Conservation (phyloP, 352 stramenopile species). For the Phytophthora aleatoria region DNA sequence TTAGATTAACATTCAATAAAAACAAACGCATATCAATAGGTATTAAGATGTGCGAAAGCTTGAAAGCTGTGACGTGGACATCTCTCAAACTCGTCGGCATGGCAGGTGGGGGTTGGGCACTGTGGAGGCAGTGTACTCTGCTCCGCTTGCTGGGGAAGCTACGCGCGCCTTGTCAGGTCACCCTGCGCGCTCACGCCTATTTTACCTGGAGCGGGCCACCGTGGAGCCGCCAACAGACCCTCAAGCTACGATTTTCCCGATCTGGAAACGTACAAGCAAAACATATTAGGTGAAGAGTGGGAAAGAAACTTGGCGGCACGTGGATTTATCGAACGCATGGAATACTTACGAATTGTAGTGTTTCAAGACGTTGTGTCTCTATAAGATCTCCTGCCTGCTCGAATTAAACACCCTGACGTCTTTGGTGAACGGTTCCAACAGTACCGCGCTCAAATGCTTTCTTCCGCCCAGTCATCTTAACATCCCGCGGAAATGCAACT, state of each 20-base stretch:
- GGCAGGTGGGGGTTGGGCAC: constrained; percentile 6
- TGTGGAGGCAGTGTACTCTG: constrained; percentile 2
- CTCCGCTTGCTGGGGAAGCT: constrained; percentile 4
- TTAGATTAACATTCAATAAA: constrained; percentile 6
- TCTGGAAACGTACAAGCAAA: background rate
- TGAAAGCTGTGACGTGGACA: background rate
- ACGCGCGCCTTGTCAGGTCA: background rate
- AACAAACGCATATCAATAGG: constrained; percentile 7
- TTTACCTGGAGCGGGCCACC: background rate
- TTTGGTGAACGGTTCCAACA: background rate
- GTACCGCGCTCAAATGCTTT: too few species aligned
- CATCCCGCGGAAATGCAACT: too few species aligned
- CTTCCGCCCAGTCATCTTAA: too few species aligned
- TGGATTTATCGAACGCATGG: background rate
- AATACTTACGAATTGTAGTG: background rate
- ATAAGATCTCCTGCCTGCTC: background rate
- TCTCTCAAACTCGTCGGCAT: constrained; percentile 2
- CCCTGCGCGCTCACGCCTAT: background rate
- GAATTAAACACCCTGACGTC: background rate
- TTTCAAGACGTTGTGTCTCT: background rate
- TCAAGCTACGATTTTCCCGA: background rate
- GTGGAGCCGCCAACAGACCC: background rate
- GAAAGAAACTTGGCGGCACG: background rate
- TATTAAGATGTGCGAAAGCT: constrained; percentile 6
- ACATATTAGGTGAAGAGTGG: background rate